Conservation (phyloP, 176 grass and related monocot genomes). For the Phoenix dactylifera region DNA sequence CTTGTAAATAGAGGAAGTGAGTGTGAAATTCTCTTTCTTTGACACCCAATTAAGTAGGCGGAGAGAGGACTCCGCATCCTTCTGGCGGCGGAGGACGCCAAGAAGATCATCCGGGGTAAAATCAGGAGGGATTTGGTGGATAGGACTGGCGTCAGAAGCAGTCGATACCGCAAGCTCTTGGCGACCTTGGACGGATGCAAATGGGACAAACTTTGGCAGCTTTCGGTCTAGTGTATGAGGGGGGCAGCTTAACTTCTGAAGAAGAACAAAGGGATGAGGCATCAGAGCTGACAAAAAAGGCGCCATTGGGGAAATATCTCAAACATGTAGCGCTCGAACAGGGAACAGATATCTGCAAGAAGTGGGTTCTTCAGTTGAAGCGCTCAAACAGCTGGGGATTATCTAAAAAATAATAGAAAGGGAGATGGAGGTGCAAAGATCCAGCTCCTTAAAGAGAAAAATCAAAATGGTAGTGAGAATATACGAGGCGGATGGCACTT, state of each 20-base stretch:
- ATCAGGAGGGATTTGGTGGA: slow-evolving; percentile 7
- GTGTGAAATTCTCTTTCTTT: slow-evolving; percentile 21
- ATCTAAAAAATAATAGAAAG: no score
- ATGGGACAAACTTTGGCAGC: background rate
- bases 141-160: background rate
- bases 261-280: slow-evolving; percentile 21
- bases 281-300: slow-evolving; percentile 33
- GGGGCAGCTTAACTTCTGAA: background rate
- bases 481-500: no score
- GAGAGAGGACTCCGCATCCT: slow-evolving; percentile 47
- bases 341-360: background rate
- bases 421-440: no score
- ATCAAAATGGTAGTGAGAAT: no score
- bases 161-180: background rate
- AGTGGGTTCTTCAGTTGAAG: background rate
- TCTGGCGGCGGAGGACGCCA: slow-evolving; percentile 44
- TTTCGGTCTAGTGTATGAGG: background rate
- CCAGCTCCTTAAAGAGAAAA: no score
- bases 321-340: slow-evolving; percentile 23
- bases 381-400: no score
- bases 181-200: slow-evolving; percentile 2
- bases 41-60: slow-evolving; percentile 41
- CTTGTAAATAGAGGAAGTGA: slow-evolving; percentile 38
- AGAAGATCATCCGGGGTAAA: slow-evolving; percentile 32
- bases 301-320: slow-evolving; percentile 60